A percentile compares a stretch with the other conserved stretches of the same genome.
These are phyloP conservation scores for Plectranthus barbatus DNA, from an alignment of 257 asterid species.

Conservation along the genomic window DNA sequence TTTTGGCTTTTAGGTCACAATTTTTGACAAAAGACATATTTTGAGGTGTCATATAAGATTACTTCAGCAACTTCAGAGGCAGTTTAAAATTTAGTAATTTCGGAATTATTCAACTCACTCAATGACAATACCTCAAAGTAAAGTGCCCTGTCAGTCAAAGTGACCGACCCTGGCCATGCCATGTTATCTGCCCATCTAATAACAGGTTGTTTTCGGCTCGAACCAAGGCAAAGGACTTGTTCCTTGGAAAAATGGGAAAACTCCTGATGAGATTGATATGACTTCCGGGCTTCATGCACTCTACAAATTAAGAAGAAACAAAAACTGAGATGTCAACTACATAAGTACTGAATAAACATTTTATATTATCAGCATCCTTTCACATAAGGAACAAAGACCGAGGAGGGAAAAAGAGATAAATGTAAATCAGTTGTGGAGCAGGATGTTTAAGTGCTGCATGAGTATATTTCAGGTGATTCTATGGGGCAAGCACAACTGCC, in stretches of 20 bases:
- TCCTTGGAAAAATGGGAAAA: conserved; percentile 37
- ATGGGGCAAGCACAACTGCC: too few species aligned
- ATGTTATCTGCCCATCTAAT: conserved; percentile 84
- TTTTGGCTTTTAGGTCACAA: background rate
- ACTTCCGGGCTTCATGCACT: conserved; percentile 82
- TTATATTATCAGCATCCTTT: background rate
- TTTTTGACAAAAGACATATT: background rate
- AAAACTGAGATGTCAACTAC: background rate
- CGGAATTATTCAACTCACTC: conserved; percentile 4
- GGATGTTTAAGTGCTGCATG: too few species aligned
- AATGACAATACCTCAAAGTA: conserved; percentile 71
- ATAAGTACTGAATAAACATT: background rate
- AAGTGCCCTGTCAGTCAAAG: conserved; percentile 76
- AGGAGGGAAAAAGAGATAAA: background rate
- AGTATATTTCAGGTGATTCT: too few species aligned
- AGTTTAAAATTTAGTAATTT: background rate
- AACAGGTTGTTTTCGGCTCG: conserved; percentile 94
- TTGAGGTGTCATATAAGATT: background rate
- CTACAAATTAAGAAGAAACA: conserved; percentile 34
- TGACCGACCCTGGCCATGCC: conserved; percentile 95
- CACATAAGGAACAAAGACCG: background rate
- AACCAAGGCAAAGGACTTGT: conserved; percentile 64
- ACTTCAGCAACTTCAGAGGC: background rate
- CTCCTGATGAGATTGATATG: conserved; percentile 52
- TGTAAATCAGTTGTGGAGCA: background rate